phyloP scores from a whole-genome alignment of 192 early-diverging fungal species.

The Entophlyctis luteolus region DNA sequence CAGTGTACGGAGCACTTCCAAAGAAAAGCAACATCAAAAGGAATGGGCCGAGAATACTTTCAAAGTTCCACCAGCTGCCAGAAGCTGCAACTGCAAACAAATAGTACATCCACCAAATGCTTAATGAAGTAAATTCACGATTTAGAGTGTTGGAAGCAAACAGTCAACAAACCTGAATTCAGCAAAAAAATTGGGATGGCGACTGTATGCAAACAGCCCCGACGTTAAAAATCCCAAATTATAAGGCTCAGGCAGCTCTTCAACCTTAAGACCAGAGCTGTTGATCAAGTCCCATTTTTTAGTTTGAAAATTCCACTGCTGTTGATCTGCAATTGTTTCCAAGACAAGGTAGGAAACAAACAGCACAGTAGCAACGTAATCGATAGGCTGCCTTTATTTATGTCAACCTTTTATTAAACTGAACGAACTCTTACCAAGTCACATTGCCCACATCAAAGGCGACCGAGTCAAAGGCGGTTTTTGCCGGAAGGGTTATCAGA shows the following conservation, averaged over 20 bases:
- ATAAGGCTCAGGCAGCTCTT: constrained; percentile 30
- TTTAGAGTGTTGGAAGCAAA: background rate
- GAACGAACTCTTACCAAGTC: background rate
- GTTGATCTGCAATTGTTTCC: constrained; percentile 75
- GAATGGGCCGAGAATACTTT: constrained; percentile 42
- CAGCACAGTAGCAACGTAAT: constrained; percentile 46
- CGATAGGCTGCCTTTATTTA: constrained; percentile 25
- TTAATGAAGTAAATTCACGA: background rate
- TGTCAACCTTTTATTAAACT: background rate
- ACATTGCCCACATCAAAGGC: background rate
- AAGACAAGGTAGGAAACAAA: constrained; percentile 38
- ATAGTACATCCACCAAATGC: constrained; percentile 49
- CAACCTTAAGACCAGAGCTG: constrained; percentile 4
- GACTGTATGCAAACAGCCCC: constrained; percentile 68
- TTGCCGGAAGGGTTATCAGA: constrained; percentile 48
- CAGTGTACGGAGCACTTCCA: constrained; percentile 45
- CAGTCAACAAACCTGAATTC: constrained; percentile 44
- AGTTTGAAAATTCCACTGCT: constrained; percentile 70
- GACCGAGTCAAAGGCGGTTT: constrained; percentile 18
- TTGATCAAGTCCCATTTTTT: constrained; percentile 27
- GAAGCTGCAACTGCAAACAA: constrained; percentile 53
- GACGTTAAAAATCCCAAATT: constrained; percentile 66
- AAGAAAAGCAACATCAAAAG: constrained; percentile 68
- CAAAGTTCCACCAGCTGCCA: constrained; percentile 15
- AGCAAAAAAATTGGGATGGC: constrained; percentile 85